Evolutionary conservation across 1,139 yeast genomes (phyloP), one percentile per base, ranked within the genome.

Genomic region (Geotrichum histeridarum): DNA sequence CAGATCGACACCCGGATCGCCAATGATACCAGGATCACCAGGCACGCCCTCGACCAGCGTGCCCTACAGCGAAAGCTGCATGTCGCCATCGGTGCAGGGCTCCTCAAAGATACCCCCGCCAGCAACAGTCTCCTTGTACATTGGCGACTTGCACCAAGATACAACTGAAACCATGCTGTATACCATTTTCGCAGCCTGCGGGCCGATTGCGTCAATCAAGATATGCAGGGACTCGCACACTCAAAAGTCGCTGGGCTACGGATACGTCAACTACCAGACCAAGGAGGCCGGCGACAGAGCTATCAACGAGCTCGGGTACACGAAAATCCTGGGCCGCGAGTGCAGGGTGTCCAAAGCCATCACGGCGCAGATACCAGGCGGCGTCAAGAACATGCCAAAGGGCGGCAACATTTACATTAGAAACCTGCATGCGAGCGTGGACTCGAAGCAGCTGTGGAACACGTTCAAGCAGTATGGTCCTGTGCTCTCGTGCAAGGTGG

Each of bases 401-500:
- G 55, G 56, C 8, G 93, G 60, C 42, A 62, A 62, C 41, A 50
- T 63, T 14, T 62, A 54, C 36, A 54, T 63, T n/a, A 43, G 59
- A 64, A 78, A 30, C 50, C 82, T 87, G 76, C 91, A 86, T 73
- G 87, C 89, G 53, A 91, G 84, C 66, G 85, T 87, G 67, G 95
- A 86, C 74, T 85, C 86, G 83, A 86, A 86, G 77, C 89, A 90
- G 64, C 78, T 87, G 69, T 89, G 85, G 73, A 95, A 86, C 69
- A 85, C 94, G 55, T 87, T 87, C 76, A 81, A 90, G 58, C 88
- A 88, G 60, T 86, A 86, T 69, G 96, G 95, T 72, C 81, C 78
- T 69, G 84, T 87, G 63, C 78, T 87, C 70, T 86, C 95, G 51
- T 85, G 94, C 76, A 87, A 87, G 77, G 89, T 87, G 70, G 93